Evolutionary conservation across 2,329 filamentous ascomycete species (phyloP), one percentile per base, ranked within the genome.

Genomic region (Purpureocillium lavendulum): DNA sequence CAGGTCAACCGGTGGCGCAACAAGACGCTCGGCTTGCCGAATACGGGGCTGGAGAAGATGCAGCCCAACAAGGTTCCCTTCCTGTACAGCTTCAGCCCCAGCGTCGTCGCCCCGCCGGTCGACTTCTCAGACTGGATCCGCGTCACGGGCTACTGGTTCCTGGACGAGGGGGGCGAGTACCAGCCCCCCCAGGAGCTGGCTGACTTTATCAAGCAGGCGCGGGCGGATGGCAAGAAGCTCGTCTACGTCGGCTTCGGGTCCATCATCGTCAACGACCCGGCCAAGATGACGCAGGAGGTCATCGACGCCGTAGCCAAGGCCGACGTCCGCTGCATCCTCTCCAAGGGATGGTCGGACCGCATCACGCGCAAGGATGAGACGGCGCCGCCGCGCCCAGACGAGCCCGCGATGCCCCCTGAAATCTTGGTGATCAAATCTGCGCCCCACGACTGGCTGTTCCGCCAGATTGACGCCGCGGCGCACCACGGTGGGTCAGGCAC

Each of bases 41-140:
- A 80, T 46, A 98, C 92, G 2, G 87, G 70, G 42, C 67, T 95
- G 33, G 85, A 92, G 57, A 94, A 89, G 65, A 79, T 98, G 77
- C 88, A 96, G 63, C 82, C 86, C 2, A 95, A 96, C 67, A 94
- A 94, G 59, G 87, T 96, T n/a, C 92, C 92, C 0, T 98, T 98
- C 61, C 64, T 98, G 34, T 98, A 98, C 69, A 97, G 96, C 63
- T 97, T 96, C 60, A 94, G 87, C 40, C 87, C 89, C 1, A 84
- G 80, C 10, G 92, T 98, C 11, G 92, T 98, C n/a, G 80, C 86
- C 2, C 90, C 89, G 21, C 92, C 92, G 13, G 70, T 96, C 2
- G 92, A 98, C 64, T 98, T 89, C 64, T 90, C 87, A 32, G 92
- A 97, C 60, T 98, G 92, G 92, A 92, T 98, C 58, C 80, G 87